These are phyloP conservation scores for Pichia sp. DNA, from an alignment of 1,139 yeast genomes.

Conservation along the genomic window DNA sequence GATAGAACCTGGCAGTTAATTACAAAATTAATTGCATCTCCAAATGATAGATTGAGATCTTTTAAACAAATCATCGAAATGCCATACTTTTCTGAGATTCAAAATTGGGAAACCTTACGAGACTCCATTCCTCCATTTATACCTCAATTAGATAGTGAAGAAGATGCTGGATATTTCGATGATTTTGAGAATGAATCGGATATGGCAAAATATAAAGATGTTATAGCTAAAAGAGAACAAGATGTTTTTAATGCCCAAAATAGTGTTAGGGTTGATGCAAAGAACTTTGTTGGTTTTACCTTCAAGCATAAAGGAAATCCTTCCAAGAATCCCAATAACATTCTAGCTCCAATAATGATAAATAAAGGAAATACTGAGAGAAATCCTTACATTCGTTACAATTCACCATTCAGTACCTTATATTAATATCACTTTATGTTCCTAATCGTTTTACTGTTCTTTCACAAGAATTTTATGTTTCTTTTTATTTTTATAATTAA, in stretches of 20 bases:
- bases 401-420: conserved; percentile 31
- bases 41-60: conserved; percentile 64
- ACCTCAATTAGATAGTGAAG: conserved; percentile 93
- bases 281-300: conserved; percentile 92
- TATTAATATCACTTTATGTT: conserved; percentile 17
- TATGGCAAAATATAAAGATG: conserved; percentile 97
- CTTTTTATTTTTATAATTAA: conserved; percentile 2
- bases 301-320: conserved; percentile 82
- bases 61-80: conserved; percentile 77
- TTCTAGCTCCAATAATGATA: conserved; percentile 27
- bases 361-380: conserved; percentile 18
- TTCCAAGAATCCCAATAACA: conserved; percentile 37
- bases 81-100: conserved; percentile 74
- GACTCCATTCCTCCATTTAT: conserved; percentile 83
- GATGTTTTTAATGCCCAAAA: conserved; percentile 70
- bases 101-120: conserved; percentile 66
- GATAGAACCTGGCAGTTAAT: conserved; percentile 96
- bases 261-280: conserved; percentile 45
- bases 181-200: conserved; percentile 95
- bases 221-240: conserved; percentile 33
- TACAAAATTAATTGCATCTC: conserved; percentile 71
- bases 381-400: conserved; percentile 21
- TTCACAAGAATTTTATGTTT: background rate
- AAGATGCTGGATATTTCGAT: conserved; percentile 98
- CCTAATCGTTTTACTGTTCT: background rate